Evolutionary conservation across 2,329 filamentous ascomycete species (phyloP), one percentile per base, ranked within the genome.

Genomic region (Aspergillus carbonarius): DNA sequence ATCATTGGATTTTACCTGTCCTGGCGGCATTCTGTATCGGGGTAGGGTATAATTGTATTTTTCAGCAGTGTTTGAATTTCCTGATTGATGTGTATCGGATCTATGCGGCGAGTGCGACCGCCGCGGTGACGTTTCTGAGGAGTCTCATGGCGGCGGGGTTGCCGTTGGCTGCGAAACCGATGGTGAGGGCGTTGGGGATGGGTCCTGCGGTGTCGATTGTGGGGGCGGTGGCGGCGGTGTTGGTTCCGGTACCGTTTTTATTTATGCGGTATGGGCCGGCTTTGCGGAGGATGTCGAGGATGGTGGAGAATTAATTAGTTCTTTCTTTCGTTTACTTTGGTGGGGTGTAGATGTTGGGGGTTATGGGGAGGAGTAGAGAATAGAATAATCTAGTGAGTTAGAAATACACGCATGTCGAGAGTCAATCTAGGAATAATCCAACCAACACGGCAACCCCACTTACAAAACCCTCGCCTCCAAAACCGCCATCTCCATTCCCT

Each of bases 91-190:
- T 42, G 18, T 42, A 42, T 15, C 39, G 39, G 4, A 13, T 42
- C 5, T 42, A 78, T 58, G 78, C 78, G 1, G 78, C 78, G 1
- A 76, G 72, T 35, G 75, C 78, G 1, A 74, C 74, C 0, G 74
- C 76, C 0, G 76, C 77, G 1, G 77, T 78, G 40, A 81, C 78
- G 0, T 77, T 81, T 59, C 63, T 81, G 9, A 69, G 78, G 32
- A 75, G 73, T 35, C 58, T 80, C 7, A 62, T 81, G 57, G 79
- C 76, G 3, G 73, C 65, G 30, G 72, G 66, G 8, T 63, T 77
- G 13, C 74, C 74, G 1, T 58, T 76, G 7, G 72, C 69, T 2
- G 76, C 74, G 5, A 67, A 68, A 46, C 78, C 78, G 0, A 78
- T 80, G 77, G 76, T 78, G 47, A 55, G 62, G 12, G 67, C 66